Conservation (phyloP, 805 yeast genomes). For the Teunomyces panamensis region DNA sequence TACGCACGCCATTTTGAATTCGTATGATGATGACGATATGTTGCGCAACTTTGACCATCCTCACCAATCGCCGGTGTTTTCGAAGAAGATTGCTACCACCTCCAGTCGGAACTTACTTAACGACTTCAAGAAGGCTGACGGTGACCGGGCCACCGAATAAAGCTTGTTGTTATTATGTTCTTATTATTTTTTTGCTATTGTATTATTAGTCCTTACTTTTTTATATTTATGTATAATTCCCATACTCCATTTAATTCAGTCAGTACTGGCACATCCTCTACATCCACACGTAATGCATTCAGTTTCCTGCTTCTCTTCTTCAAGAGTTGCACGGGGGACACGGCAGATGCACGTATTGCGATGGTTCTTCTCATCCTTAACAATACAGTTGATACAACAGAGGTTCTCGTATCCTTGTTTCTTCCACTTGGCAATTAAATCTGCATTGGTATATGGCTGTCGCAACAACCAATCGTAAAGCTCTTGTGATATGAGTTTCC, state of each 20-base stretch:
- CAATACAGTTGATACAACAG: slow-evolving; percentile 81
- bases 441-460: slow-evolving; percentile 63
- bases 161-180: not conserved
- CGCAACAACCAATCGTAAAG: slow-evolving; percentile 72
- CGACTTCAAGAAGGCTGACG: slow-evolving; percentile 8
- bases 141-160: not conserved
- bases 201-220: slow-evolving; percentile 9
- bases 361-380: slow-evolving; percentile 57
- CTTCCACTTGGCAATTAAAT: slow-evolving; percentile 77
- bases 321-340: slow-evolving; percentile 64
- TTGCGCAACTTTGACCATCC: slow-evolving; percentile 36
- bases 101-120: slow-evolving; percentile 18
- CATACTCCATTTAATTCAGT: slow-evolving; percentile 31
- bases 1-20: slow-evolving; percentile 19
- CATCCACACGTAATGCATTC: slow-evolving; percentile 85
- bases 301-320: slow-evolving; percentile 20
- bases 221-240: not conserved
- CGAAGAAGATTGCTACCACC: slow-evolving; percentile 2
- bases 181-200: slow-evolving; percentile 1
- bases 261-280: slow-evolving; percentile 76
- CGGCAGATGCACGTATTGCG: slow-evolving; percentile 75
- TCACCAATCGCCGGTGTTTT: slow-evolving; percentile 11
- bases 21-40: slow-evolving; percentile 48
- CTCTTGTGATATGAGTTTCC: slow-evolving; percentile 62
- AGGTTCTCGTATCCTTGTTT: slow-evolving; percentile 82